Evolutionary conservation across 176 grass and related monocot genomes (phyloP).

Genomic region (Hsuehochloa calcarea): DNA sequence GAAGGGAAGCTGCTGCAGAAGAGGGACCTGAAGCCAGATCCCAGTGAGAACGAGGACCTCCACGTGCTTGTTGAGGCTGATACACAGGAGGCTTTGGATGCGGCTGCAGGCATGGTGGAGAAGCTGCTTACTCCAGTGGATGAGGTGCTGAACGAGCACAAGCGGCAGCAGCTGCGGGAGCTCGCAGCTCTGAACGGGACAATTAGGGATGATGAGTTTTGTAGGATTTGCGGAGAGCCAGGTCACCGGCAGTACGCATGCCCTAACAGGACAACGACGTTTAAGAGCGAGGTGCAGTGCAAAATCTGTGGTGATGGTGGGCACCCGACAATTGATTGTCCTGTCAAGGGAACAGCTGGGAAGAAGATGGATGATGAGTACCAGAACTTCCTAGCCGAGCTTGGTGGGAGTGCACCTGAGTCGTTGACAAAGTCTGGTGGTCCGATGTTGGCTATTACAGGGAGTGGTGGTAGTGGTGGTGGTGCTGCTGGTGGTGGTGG

Average conservation of each 20-base stretch:
- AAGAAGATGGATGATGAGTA: constrained; percentile 99
- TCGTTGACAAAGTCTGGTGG: constrained; percentile 63
- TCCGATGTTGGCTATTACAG: constrained; percentile 59
- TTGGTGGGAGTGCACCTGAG: constrained; percentile 88
- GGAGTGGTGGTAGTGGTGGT: constrained; percentile 17
- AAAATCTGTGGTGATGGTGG: constrained; percentile 96
- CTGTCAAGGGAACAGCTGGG: constrained; percentile 71
- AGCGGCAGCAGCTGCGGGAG: constrained; percentile 91
- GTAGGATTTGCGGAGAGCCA: constrained; percentile 83
- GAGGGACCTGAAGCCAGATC: constrained; percentile 83
- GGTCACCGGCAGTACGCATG: constrained; percentile 89
- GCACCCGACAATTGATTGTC: constrained; percentile 94
- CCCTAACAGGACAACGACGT: constrained; percentile 57
- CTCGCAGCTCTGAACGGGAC: constrained; percentile 87
- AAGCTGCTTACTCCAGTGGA: constrained; percentile 93
- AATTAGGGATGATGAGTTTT: constrained; percentile 94
- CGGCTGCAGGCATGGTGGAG: constrained; percentile 88
- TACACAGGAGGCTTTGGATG: constrained; percentile 72
- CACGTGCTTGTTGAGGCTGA: constrained; percentile 96
- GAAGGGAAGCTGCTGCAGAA: constrained; percentile 94
- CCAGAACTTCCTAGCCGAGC: constrained; percentile 92
- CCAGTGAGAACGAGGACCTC: constrained; percentile 91
- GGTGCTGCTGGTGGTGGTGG: constrained; percentile 21
- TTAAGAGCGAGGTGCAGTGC: constrained; percentile 91
- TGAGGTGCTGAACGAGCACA: constrained; percentile 96